Conservation (phyloP, 805 yeast species). For the Yarrowia porcina region DNA sequence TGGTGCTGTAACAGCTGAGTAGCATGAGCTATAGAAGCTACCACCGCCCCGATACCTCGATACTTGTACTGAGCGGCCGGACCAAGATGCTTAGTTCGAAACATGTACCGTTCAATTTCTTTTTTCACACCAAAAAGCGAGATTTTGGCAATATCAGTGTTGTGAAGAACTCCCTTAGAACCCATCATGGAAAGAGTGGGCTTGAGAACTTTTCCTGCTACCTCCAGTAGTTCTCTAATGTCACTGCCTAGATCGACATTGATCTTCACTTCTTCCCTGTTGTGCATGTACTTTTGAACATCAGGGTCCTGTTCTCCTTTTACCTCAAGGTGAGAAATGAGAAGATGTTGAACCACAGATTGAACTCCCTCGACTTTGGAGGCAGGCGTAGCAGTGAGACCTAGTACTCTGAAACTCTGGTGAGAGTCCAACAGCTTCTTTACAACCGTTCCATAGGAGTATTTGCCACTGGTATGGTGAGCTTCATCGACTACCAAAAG, state of each 20-base stretch:
- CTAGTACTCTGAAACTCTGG: constrained; percentile 69
- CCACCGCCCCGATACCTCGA: constrained; percentile 47
- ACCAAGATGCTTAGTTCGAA: constrained; percentile 7
- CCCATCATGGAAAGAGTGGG: constrained; percentile 66
- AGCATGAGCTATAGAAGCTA: constrained; percentile 66
- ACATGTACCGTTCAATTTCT: constrained; percentile 50
- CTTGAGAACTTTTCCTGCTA: constrained; percentile 58
- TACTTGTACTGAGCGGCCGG: constrained; percentile 31
- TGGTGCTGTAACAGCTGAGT: constrained; percentile 60
- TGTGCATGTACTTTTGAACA: constrained; percentile 72
- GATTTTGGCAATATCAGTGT: constrained; percentile 62
- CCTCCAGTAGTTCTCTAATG: constrained; percentile 53
- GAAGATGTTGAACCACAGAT: constrained; percentile 68
- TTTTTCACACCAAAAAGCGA: constrained; percentile 71
- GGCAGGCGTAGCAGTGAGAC: constrained; percentile 95
- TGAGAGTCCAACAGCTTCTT: constrained; percentile 59
- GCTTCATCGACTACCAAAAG: constrained; percentile 92
- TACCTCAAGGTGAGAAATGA: constrained; percentile 74
- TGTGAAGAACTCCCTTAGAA: constrained; percentile 58
- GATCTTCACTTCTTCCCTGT: constrained; percentile 57
- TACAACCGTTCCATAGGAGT: constrained; percentile 84
- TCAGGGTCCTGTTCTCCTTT: constrained; percentile 84
- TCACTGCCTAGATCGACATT: constrained; percentile 54
- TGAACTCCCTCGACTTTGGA: constrained; percentile 85
- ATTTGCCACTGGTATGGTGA: constrained; percentile 86